Conservation (phyloP, 345 rosid species). For the Hibiscus syriacus region DNA sequence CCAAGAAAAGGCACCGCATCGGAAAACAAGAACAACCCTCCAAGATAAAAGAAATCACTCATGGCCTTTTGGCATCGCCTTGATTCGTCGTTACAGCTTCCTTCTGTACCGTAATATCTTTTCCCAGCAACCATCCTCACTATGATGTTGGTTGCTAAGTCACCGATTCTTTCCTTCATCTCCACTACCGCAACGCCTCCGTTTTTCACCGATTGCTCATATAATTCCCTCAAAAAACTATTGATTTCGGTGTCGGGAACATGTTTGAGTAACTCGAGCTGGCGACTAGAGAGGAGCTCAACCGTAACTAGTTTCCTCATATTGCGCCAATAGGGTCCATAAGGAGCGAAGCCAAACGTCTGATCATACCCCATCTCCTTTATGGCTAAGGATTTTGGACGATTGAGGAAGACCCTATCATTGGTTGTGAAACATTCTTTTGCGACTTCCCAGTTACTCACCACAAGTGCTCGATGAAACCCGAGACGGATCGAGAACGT, state of each 20-base stretch:
- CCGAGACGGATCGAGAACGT: slow-evolving; percentile 40
- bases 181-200: slow-evolving; percentile 25
- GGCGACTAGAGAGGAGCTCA: slow-evolving; percentile 48
- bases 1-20: slow-evolving; percentile 49
- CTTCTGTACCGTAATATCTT: slow-evolving; percentile 17
- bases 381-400: slow-evolving; percentile 40
- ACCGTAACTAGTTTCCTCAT: slow-evolving; percentile 45
- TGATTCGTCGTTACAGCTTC: slow-evolving; percentile 22
- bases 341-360: slow-evolving; percentile 54
- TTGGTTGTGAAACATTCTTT: slow-evolving; percentile 52
- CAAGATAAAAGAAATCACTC: slow-evolving; percentile 31
- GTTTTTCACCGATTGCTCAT: slow-evolving; percentile 22
- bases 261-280: slow-evolving; percentile 43
- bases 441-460: slow-evolving; percentile 32
- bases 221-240: slow-evolving; percentile 23
- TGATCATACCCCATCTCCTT: slow-evolving; percentile 58
- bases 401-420: slow-evolving; percentile 50
- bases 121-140: slow-evolving; percentile 51
- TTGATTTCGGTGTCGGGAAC: slow-evolving; percentile 25
- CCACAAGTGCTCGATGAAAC: slow-evolving; percentile 31
- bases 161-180: slow-evolving; percentile 34
- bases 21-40: slow-evolving; percentile 35
- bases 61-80: slow-evolving; percentile 33
- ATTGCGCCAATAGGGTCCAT: slow-evolving; percentile 50
- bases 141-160: slow-evolving; percentile 33